Evolutionary conservation across 371 early-diverging fungal genomes (phyloP), one percentile per base, ranked within the genome.

Genomic region (Circinella minor): DNA sequence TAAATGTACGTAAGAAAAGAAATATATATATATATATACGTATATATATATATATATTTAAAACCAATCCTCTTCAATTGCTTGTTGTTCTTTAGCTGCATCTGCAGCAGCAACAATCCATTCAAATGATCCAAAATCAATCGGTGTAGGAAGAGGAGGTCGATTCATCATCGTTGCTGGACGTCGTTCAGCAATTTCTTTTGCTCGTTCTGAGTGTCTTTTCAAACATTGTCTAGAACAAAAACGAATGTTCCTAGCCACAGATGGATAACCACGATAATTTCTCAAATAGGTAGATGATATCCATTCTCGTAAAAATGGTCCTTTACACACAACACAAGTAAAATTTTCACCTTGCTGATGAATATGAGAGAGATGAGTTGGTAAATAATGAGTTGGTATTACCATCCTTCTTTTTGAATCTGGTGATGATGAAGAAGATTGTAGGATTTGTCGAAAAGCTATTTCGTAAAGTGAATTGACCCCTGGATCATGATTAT

Each of bases 391-490:
- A 57, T 57, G 1, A 57, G 57, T 11, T 5, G 20, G 34, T 8
- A 18, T 7, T 27, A 27, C 27, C 27, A 27, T 27, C 27, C 2
- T 27, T 27, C 27, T 27, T 27, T 2, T 27, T 27, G 27, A 27
- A 27, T 27, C 27, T 27, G 18, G 57, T 55, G 36, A 4, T n/a
- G 39, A 39, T 13, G 57, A 55, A 20, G 57, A 27, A 4, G 34
- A 34, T 13, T 18, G 34, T 34, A 57, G 36, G 57, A 57, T 57
- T 57, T 57, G 57, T 34, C 57, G 57, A n/a, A 57, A 57, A 10
- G 57, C 57, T n/a, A 57, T 11, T 34, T 57, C 57, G 57, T 57
- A 57, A 18, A 57, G 57, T 18, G 57, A 57, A 57, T 57, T 57
- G 34, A 57, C 57, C 6, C 57, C 57, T 27, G 57, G 57, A 57